Evolutionary conservation across 768 basidiomycete species (phyloP).

Genomic region (Pilatotrama ljubarskyi): DNA sequence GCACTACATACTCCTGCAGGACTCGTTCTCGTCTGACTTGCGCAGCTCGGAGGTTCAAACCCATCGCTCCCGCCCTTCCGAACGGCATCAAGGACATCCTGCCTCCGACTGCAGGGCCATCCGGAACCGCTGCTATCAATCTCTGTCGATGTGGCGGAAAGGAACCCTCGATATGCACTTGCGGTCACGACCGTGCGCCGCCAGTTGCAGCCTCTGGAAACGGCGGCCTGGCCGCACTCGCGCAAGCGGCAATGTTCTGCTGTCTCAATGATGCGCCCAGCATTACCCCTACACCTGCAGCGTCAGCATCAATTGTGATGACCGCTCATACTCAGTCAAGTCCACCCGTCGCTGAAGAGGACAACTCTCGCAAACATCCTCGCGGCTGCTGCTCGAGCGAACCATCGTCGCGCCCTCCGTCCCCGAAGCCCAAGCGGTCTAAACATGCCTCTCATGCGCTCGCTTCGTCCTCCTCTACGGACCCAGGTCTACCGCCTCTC

Average conservation of each 20-base stretch:
- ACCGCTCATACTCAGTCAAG: not conserved
- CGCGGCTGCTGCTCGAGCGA: conserved; percentile 14
- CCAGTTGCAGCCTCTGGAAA: conserved; percentile 18
- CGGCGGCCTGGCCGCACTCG: conserved; percentile 36
- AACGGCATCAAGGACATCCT: conserved; percentile 66
- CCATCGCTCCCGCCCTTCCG: conserved; percentile 68
- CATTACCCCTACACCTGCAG: not conserved
- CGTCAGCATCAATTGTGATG: not conserved
- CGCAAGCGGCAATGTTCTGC: conserved; percentile 36
- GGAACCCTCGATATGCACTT: conserved; percentile 16
- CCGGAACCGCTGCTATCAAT: not conserved
- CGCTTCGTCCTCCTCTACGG: not conserved
- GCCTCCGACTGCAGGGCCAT: conserved; percentile 11
- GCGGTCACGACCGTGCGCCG: conserved; percentile 12
- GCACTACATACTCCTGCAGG: not conserved
- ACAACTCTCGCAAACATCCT: conserved; percentile 10
- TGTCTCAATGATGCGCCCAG: conserved; percentile 15
- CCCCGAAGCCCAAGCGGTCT: conserved; percentile 15
- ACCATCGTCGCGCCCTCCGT: conserved; percentile 4
- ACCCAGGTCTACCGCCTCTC: not conserved
- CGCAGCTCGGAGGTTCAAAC: conserved; percentile 66
- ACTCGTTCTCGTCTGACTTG: not conserved
- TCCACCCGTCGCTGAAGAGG: not conserved
- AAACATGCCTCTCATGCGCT: not conserved
- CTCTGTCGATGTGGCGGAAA: conserved; percentile 20